These are phyloP conservation scores for Ormosia semicastrata DNA, from an alignment of 306 rosid genomes.

Conservation along the genomic window DNA sequence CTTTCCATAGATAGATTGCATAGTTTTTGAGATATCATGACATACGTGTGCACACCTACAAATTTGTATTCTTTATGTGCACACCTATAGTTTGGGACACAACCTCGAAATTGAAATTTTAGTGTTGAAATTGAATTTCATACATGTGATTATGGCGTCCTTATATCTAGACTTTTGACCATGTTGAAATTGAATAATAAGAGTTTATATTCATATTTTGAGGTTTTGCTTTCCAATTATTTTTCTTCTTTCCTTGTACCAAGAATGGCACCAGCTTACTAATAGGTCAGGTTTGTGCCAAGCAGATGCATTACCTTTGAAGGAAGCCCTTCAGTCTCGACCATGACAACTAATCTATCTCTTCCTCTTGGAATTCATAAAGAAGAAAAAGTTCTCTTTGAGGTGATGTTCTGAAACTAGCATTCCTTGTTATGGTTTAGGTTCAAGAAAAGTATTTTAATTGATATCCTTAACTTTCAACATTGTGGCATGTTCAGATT, in stretches of 20 bases:
- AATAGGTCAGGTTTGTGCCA: constrained; percentile 26
- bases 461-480: constrained; percentile 16
- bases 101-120: background rate
- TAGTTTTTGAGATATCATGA: background rate
- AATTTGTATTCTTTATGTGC: background rate
- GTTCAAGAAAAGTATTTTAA: background rate
- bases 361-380: constrained; percentile 36
- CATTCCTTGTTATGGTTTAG: constrained; percentile 7
- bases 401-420: constrained; percentile 50
- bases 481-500: constrained; percentile 48
- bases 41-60: background rate
- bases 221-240: background rate
- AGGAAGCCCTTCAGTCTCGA: constrained; percentile 12
- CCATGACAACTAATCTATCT: constrained; percentile 44
- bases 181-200: background rate
- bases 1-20: background rate
- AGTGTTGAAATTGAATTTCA: background rate
- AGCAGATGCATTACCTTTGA: constrained; percentile 26
- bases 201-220: background rate
- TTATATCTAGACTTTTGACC: background rate
- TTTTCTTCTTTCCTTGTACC: background rate
- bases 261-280: constrained; percentile 12
- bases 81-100: background rate
- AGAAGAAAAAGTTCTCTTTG: constrained; percentile 45
- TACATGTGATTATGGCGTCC: background rate